Evolutionary conservation across 2,329 filamentous ascomycete genomes (phyloP), one percentile per base, ranked within the genome.

Genomic region (Colletotrichum sojae): DNA sequence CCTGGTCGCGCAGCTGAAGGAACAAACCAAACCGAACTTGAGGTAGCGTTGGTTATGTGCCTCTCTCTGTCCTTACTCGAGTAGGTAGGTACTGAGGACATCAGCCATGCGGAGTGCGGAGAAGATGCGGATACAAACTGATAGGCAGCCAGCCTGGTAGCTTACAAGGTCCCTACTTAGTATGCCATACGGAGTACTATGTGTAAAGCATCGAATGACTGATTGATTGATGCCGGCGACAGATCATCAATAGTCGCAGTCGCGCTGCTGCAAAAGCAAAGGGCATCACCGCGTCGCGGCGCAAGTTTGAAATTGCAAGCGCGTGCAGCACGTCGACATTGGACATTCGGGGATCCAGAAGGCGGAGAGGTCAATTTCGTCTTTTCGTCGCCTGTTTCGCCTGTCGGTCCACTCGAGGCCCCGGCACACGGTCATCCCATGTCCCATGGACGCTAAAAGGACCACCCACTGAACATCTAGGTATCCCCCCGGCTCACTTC

Each of bases 361-460:
- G 56, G 66, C 66, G 62, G 62, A 69, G 62, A 60, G 62, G 40
- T 61, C 66, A 69, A 69, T 69, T 57, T 69, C 66, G 62, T 60
- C 66, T 69, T 66, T 69, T 56, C 55, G 20, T 69, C 55, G 62
- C 55, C 66, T 66, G 63, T 66, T 66, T 59, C 55, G 55, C 66
- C 55, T 60, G 62, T 51, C 43, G 54, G 55, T 56, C 66, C 66
- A 69, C 62, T 66, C n/a, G 49, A 60, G 51, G 55, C 66, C 66
- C 54, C 55, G 48, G 49, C 66, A 56, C 31, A 8, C 55, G 40
- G 49, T 61, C 66, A 52, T 69, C 66, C 51, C 66, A 69, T 66
- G 66, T 69, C 66, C 36, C 51, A 52, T 53, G 51, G 54, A 52
- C 48, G 45, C 62, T 69, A 60, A 69, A 40, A 43, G 43, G 57